phyloP scores from a whole-genome alignment of 108 stramenopile species.

The Skeletonema tropicum region DNA sequence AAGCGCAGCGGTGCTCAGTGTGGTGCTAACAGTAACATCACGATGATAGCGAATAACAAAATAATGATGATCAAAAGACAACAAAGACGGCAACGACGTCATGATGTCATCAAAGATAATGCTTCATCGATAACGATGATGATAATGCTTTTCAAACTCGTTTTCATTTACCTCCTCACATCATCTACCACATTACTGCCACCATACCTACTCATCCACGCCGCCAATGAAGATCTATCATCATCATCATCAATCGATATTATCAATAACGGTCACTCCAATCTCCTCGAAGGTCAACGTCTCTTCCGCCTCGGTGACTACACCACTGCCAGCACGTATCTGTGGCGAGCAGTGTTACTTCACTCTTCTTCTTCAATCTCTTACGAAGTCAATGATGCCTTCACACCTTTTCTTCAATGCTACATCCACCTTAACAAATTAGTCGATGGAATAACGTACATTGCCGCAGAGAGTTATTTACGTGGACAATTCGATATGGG shows the following conservation, averaged over 20 bases:
- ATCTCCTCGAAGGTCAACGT: conserved; percentile 53
- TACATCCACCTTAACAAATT: conserved; percentile 52
- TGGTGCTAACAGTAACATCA: too few relatives aligned
- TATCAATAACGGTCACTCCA: conserved; percentile 50
- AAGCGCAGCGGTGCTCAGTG: too few relatives aligned
- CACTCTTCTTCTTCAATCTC: conserved; percentile 13
- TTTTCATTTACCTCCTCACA: too few relatives aligned
- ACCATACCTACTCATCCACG: too few relatives aligned
- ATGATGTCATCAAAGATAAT: too few relatives aligned
- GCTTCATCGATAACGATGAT: too few relatives aligned
- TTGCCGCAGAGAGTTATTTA: conserved; percentile 66
- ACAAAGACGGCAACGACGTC: too few relatives aligned
- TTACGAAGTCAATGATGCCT: conserved; percentile 77
- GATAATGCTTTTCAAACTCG: too few relatives aligned
- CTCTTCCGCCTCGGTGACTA: conserved; percentile 54
- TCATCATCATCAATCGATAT: neutral
- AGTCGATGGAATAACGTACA: conserved; percentile 72
- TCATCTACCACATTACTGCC: too few relatives aligned
- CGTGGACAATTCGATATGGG: conserved; percentile 81
- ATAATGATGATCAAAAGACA: too few relatives aligned
- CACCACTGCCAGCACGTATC: conserved; percentile 56
- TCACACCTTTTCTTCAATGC: conserved; percentile 68
- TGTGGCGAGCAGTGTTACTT: conserved; percentile 77
- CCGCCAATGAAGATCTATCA: too few relatives aligned
- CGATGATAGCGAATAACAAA: too few relatives aligned